A percentile compares a stretch with the other conserved stretches of the same genome.
Conservation (phyloP, 1,284 basidiomycete species). For the Phenoliferia sp. region DNA sequence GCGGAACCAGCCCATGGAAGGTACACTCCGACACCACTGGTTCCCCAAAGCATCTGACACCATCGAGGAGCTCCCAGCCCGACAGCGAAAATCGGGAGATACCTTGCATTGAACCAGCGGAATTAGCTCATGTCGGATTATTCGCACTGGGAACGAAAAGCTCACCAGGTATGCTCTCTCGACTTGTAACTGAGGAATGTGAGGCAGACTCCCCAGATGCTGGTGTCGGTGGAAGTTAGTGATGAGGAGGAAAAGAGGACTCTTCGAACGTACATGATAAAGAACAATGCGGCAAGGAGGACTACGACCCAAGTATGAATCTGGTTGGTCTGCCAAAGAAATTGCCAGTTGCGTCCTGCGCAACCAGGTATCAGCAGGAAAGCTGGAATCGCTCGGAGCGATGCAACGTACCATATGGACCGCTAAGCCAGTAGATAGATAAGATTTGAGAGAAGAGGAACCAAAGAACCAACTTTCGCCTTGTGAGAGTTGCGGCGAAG, state of each 20-base stretch:
- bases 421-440: not conserved
- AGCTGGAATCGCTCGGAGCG: too few species aligned
- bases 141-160: too few species aligned
- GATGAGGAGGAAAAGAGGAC: not conserved
- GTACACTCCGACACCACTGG: not conserved
- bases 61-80: not conserved
- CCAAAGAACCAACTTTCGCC: not conserved
- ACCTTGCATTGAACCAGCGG: too few species aligned
- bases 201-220: not conserved
- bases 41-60: not conserved
- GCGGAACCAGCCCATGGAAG: not conserved
- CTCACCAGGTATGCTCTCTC: not conserved
- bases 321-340: not conserved
- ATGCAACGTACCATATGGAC: not conserved
- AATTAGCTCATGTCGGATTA: too few species aligned
- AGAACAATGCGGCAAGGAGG: not conserved
- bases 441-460: not conserved
- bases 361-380: not conserved
- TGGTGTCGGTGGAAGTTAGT: not conserved
- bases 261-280: not conserved
- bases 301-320: not conserved
- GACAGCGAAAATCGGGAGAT: not conserved
- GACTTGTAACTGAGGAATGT: not conserved
- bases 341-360: not conserved
- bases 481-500: not conserved